A percentile compares a stretch with the other conserved stretches of the same genome.
Evolutionary conservation across 2,329 filamentous ascomycete species (phyloP).

Genomic region (Ceratocystis cubensis): DNA sequence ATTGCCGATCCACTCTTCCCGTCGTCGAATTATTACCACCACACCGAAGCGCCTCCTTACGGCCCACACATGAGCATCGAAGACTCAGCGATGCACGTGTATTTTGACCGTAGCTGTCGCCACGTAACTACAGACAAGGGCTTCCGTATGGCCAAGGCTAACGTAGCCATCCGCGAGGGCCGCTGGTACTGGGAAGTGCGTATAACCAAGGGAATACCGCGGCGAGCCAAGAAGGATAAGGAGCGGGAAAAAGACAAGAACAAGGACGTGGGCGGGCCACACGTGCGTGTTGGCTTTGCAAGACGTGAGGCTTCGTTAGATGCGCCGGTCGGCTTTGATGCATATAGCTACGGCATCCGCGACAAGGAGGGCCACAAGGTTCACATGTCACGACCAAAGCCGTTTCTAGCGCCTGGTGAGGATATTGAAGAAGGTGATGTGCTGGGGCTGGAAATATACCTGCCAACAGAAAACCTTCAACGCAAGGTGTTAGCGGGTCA

Average conservation of each 20-base stretch:
- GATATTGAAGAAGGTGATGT: constrained; percentile 82
- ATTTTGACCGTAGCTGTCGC: constrained; percentile 61
- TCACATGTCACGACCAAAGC: constrained; percentile 84
- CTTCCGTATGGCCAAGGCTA: constrained; percentile 80
- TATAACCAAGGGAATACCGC: constrained; percentile 62
- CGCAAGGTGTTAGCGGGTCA: constrained; percentile 76
- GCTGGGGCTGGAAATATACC: constrained; percentile 80
- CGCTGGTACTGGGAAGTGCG: constrained; percentile 91
- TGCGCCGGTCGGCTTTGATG: constrained; percentile 73
- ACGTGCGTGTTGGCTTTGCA: constrained; percentile 77
- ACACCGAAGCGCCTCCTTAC: constrained; percentile 75
- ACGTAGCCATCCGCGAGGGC: constrained; percentile 80
- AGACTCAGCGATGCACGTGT: constrained; percentile 75
- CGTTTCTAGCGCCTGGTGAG: constrained; percentile 69
- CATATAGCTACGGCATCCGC: constrained; percentile 86
- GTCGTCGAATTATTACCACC: constrained; percentile 76
- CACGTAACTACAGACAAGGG: constrained; percentile 84
- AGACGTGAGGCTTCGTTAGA: constrained; percentile 69
- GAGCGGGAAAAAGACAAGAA: constrained; percentile 29
- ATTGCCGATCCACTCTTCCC: constrained; percentile 82
- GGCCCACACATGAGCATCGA: constrained; percentile 82
- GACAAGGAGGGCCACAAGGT: constrained; percentile 86
- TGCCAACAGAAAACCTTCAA: constrained; percentile 75
- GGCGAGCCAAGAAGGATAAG: constrained; percentile 29
- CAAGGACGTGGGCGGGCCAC: constrained; percentile 38